A percentile compares a stretch with the other conserved stretches of the same genome.
These are phyloP conservation scores for Zasmidium cellare DNA, from an alignment of 2,329 filamentous ascomycete genomes.

Conservation along the genomic window DNA sequence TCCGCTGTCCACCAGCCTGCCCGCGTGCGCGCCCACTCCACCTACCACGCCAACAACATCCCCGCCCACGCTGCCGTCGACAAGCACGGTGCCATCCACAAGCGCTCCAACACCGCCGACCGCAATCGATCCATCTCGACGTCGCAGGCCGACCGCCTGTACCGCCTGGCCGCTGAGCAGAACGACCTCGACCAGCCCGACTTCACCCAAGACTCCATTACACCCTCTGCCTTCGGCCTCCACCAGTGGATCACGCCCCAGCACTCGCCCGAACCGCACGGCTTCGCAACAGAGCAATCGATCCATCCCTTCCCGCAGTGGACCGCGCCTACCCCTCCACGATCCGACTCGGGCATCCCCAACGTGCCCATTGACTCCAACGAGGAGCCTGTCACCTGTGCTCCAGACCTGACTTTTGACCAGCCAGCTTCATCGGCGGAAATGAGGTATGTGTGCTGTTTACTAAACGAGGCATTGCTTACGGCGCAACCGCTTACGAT, in stretches of 20 bases:
- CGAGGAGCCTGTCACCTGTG: conserved; percentile 26
- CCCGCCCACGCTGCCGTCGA: conserved; percentile 22
- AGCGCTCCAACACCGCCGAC: conserved; percentile 25
- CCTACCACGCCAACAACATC: too few relatives aligned
- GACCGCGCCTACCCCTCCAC: conserved; percentile 35
- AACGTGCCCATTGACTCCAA: conserved; percentile 30
- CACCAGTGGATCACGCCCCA: conserved; percentile 34
- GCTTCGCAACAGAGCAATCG: conserved; percentile 23
- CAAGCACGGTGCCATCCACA: conserved; percentile 31
- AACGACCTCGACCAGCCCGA: conserved; percentile 10
- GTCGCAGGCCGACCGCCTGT: conserved; percentile 31
- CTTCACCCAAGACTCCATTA: conserved; percentile 12
- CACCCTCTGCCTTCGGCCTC: conserved; percentile 12
- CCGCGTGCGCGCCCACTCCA: conserved; percentile 28
- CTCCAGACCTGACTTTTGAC: conserved; percentile 29
- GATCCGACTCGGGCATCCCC: conserved; percentile 35
- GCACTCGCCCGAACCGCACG: conserved; percentile 33
- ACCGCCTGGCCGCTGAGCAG: conserved; percentile 28
- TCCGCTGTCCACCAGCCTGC: conserved; percentile 20
- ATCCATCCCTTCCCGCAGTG: conserved; percentile 33
- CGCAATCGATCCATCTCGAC: conserved; percentile 30
- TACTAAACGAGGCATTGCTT: conserved; percentile 4
- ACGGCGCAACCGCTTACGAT: conserved; percentile 18
- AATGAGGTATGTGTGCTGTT: conserved; percentile 34
- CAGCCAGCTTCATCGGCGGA: conserved; percentile 30